phyloP scores from a whole-genome alignment of 2,329 filamentous ascomycete genomes.

The Teratosphaeria pseudoeucalypti region DNA sequence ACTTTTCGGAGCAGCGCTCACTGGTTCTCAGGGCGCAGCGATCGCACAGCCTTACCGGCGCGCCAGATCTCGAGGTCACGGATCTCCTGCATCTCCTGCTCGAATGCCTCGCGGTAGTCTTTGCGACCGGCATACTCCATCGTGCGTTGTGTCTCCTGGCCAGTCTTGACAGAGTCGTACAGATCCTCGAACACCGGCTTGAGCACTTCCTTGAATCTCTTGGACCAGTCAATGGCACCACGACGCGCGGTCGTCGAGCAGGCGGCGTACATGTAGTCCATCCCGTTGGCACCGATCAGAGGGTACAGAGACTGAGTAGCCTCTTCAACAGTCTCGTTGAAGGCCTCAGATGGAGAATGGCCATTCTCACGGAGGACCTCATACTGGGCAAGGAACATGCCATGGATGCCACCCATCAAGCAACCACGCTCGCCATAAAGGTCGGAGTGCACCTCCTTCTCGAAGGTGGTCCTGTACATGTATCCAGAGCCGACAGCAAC shows the following conservation, averaged over 20 bases:
- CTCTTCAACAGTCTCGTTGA: slow-evolving; percentile 99
- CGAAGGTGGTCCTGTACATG: slow-evolving; percentile 99
- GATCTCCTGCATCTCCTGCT: slow-evolving; percentile 98
- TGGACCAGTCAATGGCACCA: slow-evolving; percentile 97
- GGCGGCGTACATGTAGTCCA: slow-evolving; percentile 99
- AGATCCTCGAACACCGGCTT: slow-evolving; percentile 98
- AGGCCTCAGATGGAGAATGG: slow-evolving; percentile 94
- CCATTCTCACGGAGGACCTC: slow-evolving; percentile 98
- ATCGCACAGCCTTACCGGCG: slow-evolving; percentile 89
- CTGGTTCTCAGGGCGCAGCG: slow-evolving; percentile 28
- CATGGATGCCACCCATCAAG: slow-evolving; percentile 99
- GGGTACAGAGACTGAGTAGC: slow-evolving; percentile 97
- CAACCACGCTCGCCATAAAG: slow-evolving; percentile 99
- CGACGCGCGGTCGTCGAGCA: slow-evolving; percentile 98
- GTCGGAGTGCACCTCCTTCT: slow-evolving; percentile 99
- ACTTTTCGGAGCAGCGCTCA: slow-evolving; percentile 10
- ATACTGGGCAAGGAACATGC: slow-evolving; percentile 99
- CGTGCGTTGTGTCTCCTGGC: slow-evolving; percentile 88
- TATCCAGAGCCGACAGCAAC: slow-evolving; percentile 96
- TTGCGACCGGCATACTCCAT: slow-evolving; percentile 93
- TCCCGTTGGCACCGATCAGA: slow-evolving; percentile 90
- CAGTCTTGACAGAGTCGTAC: slow-evolving; percentile 84
- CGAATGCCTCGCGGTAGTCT: slow-evolving; percentile 95
- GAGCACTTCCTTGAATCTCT: slow-evolving; percentile 91
- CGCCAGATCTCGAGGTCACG: slow-evolving; percentile 97